Conservation (phyloP, 345 rosid species). For the Aurinia saxatilis region DNA sequence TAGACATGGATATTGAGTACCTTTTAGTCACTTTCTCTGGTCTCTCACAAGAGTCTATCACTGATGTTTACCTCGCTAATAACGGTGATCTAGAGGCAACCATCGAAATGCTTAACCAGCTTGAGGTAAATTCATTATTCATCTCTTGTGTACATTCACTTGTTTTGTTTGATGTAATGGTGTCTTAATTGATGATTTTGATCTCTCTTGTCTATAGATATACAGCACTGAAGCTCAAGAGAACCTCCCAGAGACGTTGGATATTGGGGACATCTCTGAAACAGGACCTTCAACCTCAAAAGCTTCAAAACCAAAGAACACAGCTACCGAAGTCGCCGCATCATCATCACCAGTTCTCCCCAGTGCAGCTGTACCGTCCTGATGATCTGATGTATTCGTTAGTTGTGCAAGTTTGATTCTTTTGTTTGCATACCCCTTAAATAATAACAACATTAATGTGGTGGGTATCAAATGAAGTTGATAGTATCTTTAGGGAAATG, state of each 20-base stretch:
- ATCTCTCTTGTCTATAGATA: slow-evolving; percentile 32
- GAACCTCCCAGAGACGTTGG: slow-evolving; percentile 67
- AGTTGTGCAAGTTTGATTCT: not conserved
- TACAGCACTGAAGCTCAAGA: slow-evolving; percentile 36
- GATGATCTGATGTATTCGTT: slow-evolving; percentile 22
- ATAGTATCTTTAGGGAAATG: not conserved
- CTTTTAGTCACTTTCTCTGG: slow-evolving; percentile 66
- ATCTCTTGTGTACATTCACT: not conserved
- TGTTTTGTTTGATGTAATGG: not conserved
- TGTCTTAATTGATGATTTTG: not conserved
- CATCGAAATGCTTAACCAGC: slow-evolving; percentile 75
- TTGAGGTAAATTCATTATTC: slow-evolving; percentile 45
- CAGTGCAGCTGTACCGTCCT: slow-evolving; percentile 22
- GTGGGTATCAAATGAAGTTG: not conserved
- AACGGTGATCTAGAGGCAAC: slow-evolving; percentile 63
- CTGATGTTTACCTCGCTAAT: slow-evolving; percentile 68
- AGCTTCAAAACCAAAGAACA: slow-evolving; percentile 43
- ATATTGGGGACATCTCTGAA: slow-evolving; percentile 63
- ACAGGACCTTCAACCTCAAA: slow-evolving; percentile 33
- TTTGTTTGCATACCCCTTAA: slow-evolving; percentile 5
- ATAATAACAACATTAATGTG: slow-evolving; percentile 20
- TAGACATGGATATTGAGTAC: slow-evolving; percentile 65
- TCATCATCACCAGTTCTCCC: slow-evolving; percentile 38
- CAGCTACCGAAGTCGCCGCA: slow-evolving; percentile 17
- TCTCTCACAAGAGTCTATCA: slow-evolving; percentile 68